Conservation (phyloP, 148 eudicot species). For the Camellia lanceoleosa region DNA sequence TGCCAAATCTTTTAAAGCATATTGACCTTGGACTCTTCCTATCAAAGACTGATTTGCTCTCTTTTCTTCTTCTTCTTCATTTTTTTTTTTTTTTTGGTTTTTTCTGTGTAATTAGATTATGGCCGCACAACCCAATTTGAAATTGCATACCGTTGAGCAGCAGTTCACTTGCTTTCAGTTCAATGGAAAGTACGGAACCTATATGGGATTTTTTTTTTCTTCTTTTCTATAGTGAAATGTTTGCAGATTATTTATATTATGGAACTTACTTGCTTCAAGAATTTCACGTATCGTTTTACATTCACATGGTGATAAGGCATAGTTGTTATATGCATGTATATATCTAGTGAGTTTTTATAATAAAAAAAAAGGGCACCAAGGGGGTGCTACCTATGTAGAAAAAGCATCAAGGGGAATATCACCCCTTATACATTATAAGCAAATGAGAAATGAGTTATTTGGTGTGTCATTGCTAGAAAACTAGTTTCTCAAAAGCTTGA, state of each 20-base stretch:
- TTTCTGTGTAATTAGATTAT: constrained; percentile 44
- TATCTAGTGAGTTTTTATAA: no score
- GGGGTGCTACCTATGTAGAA: no score
- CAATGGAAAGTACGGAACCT: constrained; percentile 53
- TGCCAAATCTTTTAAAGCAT: constrained; percentile 6
- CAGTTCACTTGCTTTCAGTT: constrained; percentile 72
- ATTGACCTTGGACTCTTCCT: background rate
- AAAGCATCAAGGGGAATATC: no score
- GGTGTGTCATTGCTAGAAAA: no score
- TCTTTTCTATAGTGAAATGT: background rate
- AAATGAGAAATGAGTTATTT: no score
- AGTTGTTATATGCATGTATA: background rate
- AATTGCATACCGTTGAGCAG: constrained; percentile 53
- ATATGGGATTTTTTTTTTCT: background rate
- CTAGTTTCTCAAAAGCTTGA: no score
- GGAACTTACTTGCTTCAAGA: background rate
- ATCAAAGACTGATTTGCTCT: background rate
- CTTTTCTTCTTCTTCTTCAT: background rate
- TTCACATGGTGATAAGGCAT: background rate
- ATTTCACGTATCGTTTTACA: background rate
- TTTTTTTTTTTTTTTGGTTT: no score
- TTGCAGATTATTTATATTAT: background rate
- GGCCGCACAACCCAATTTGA: constrained; percentile 50
- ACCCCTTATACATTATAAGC: no score
- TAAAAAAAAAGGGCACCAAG: no score